These are phyloP conservation scores for Arthrobotrys iridis DNA, from an alignment of 2,329 filamentous ascomycete genomes.

Conservation along the genomic window DNA sequence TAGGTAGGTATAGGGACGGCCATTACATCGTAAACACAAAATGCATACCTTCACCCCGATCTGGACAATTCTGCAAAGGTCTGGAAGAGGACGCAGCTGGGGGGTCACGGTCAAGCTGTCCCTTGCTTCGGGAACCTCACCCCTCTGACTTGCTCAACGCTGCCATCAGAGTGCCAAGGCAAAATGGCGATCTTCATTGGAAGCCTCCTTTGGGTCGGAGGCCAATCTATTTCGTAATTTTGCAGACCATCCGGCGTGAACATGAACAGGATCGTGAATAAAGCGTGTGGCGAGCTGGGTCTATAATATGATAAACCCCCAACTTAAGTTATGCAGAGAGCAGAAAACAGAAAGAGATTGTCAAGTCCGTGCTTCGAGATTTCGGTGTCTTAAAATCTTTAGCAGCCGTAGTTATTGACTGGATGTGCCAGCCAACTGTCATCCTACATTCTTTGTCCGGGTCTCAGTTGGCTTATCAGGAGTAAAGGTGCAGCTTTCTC, in stretches of 20 bases:
- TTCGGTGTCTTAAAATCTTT: no score
- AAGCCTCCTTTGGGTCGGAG: conserved; percentile 18
- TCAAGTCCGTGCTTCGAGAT: conserved; percentile 10
- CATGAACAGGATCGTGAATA: conserved; percentile 12
- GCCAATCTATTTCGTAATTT: conserved; percentile 40
- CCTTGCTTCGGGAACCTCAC: conserved; percentile 27
- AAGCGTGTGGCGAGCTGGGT: conserved; percentile 14
- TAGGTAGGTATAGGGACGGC: neutral
- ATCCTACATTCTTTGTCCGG: conserved; percentile 29
- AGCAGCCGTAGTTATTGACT: neutral
- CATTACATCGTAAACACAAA: neutral
- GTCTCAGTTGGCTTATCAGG: conserved; percentile 33
- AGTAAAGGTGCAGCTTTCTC: conserved; percentile 20
- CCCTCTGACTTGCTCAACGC: neutral
- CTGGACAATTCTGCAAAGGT: conserved; percentile 26
- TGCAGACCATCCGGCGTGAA: conserved; percentile 19
- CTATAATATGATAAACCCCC: conserved; percentile 32
- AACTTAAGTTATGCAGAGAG: neutral
- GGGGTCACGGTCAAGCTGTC: neutral
- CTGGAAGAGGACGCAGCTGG: conserved; percentile 2
- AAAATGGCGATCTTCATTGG: conserved; percentile 32
- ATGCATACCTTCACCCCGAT: neutral
- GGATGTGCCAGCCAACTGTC: conserved; percentile 41
- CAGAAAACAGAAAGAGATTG: neutral
- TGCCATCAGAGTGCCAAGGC: conserved; percentile 29